Evolutionary conservation across 768 basidiomycete genomes (phyloP), one percentile per base, ranked within the genome.

Genomic region (Russula griseocarnosa): DNA sequence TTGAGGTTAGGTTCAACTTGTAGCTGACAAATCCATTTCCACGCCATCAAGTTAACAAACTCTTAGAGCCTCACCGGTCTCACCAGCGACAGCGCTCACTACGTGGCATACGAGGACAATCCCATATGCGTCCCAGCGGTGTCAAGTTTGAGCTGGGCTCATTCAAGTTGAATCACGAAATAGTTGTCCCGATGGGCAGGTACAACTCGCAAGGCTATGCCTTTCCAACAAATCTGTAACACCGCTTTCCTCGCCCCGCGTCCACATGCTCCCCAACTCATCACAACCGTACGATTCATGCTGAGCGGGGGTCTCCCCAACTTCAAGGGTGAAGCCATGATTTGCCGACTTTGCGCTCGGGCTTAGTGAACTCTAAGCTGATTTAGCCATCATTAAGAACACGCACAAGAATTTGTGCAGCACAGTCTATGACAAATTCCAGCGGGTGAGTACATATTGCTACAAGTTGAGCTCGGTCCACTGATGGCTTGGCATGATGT

Each of bases 101-200:
- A 2, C 28, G 28, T 28, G 28, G 28, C 28, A 28, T n/a, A n/a
- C 28, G 3, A 28, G 28, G 28, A 2, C 28, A 28, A 28, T 28
- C 28, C 28, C 28, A 28, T 28, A 5, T 28, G 10, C 65, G 65
- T 40, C 60, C 59, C 1, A 69, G 94, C 94, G 94, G 97, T 64
- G 90, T 99, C 75, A 99, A 98, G 81, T 99, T 99, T 73, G 97
- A 99, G 72, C 96, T 97, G 0, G 90, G 81, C 73, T 96, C 94
- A 13, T 99, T 99, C 86, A 99, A 99, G 77, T 83, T 99, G 55
- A 97, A 93, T 65, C 95, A 98, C 73, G 97, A 99, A 74, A 99
- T 99, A 97, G 90, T 98, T 20, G 82, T 90, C 16, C 78, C 98
- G 36, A 99, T 99, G 97, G 97, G 97, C 55, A 97, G 97, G 11